Evolutionary conservation across 2,329 filamentous ascomycete genomes (phyloP), one percentile per base, ranked within the genome.

Genomic region (Botrytis elliptica): DNA sequence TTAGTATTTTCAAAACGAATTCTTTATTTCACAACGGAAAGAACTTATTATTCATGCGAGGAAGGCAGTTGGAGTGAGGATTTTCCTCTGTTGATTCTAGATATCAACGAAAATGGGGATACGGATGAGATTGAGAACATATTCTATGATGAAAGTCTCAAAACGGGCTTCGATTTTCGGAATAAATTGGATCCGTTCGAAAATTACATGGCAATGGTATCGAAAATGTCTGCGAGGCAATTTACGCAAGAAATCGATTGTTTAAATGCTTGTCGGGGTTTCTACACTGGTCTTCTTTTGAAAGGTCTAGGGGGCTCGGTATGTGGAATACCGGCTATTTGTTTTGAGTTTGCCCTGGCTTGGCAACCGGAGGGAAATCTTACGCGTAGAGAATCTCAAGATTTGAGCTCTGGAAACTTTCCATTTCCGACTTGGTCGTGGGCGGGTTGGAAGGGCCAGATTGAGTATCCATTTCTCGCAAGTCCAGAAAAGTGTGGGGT

Each of bases 41-140:
- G 77, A 20, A 55, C 77, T 25, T 77, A 76, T 57, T 80, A 77
- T 77, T 77, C 79, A 59, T 80, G 79, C 8, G 72, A 62, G 14
- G 59, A 66, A 20, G 64, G 44, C 2, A 67, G 22, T n/a, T 67
- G 64, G 64, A 67, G 64, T 29, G 64, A 67, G 18, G 44, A 67
- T 52, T 52, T 67, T 52, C 33, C 44, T 16, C 36, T 67, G 16
- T n/a, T 25, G 20, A 38, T n/a, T 12, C 8, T 4, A 5, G 1
- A n/a, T 10, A 2, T n/a, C 29, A 3, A 38, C 7, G 36, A 62
- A 22, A 38, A n/a, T 40, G 22, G 4, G 16, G 12, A 40, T n/a
- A 10, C 36, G 36, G 22, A 8, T 40, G 33, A 62, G 14, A 38
- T 18, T n/a, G 33, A n/a, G 25, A 18, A 25, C 9, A 5, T n/a